A percentile compares a stretch with the other conserved stretches of the same genome.
These are phyloP conservation scores for Sporopachydermia quercuum DNA, from an alignment of 805 yeast genomes.

Conservation along the genomic window DNA sequence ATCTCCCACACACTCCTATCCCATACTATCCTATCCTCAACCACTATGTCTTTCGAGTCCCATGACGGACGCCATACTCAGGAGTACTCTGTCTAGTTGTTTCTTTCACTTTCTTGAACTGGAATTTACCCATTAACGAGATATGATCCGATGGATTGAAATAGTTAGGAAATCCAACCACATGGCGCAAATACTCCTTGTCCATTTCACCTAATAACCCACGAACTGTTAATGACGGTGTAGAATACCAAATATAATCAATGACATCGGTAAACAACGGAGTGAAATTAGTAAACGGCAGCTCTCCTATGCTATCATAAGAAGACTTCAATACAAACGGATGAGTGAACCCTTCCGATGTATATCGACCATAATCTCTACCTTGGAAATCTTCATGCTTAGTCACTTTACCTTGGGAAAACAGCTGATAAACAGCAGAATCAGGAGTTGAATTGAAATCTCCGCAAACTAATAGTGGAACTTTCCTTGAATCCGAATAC, in stretches of 20 bases:
- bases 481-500: slow-evolving; percentile 31
- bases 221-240: slow-evolving; percentile 62
- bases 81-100: not conserved
- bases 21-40: too few species aligned
- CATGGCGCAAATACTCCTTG: slow-evolving; percentile 53
- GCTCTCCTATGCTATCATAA: slow-evolving; percentile 70
- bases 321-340: slow-evolving; percentile 72
- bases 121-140: slow-evolving; percentile 70
- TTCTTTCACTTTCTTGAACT: slow-evolving; percentile 35
- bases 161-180: slow-evolving; percentile 87
- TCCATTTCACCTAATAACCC: slow-evolving; percentile 83
- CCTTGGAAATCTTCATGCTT: slow-evolving; percentile 73
- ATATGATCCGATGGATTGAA: slow-evolving; percentile 92
- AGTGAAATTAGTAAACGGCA: slow-evolving; percentile 88
- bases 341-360: slow-evolving; percentile 79
- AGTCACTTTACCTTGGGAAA: slow-evolving; percentile 67
- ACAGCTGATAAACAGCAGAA: slow-evolving; percentile 85
- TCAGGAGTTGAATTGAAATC: slow-evolving; percentile 82
- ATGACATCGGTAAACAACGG: slow-evolving; percentile 88
- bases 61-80: slow-evolving; percentile 1
- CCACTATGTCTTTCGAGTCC: slow-evolving; percentile 17
- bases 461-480: slow-evolving; percentile 82
- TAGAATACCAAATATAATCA: slow-evolving; percentile 92
- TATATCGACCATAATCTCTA: slow-evolving; percentile 80
- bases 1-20: too few species aligned